Conservation (phyloP, 768 basidiomycete species). For the Pleurotus platypus region DNA sequence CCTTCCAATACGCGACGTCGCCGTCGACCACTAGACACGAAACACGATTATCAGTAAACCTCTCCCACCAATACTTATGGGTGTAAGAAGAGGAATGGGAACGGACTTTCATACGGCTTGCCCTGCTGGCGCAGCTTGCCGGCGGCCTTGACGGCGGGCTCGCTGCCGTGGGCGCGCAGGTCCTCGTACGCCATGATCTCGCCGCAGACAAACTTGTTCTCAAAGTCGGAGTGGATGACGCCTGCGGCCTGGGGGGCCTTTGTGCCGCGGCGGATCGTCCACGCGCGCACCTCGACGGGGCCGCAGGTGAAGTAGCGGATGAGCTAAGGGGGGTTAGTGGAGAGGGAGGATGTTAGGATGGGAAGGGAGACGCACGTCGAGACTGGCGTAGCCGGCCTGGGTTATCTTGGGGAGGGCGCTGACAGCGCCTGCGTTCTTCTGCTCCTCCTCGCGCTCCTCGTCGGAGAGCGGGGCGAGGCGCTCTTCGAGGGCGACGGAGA, state of each 20-base stretch:
- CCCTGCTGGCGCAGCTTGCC: slow-evolving; percentile 96
- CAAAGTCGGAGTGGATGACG: slow-evolving; percentile 98
- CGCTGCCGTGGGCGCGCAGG: slow-evolving; percentile 87
- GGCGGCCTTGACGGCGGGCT: slow-evolving; percentile 88
- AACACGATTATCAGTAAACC: background rate
- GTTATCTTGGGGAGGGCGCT: slow-evolving; percentile 91
- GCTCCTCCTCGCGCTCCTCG: slow-evolving; percentile 76
- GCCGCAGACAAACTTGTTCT: slow-evolving; percentile 96
- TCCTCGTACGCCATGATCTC: slow-evolving; percentile 95
- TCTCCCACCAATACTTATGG: background rate
- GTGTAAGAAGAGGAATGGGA: no score
- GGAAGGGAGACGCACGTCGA: slow-evolving; percentile 57
- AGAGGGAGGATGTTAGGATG: background rate
- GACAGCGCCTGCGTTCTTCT: slow-evolving; percentile 68
- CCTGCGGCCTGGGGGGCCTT: slow-evolving; percentile 98
- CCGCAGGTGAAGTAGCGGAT: slow-evolving; percentile 98
- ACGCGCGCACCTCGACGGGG: slow-evolving; percentile 94
- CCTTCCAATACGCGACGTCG: slow-evolving; percentile 91
- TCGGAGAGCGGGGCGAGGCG: slow-evolving; percentile 61
- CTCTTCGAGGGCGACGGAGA: slow-evolving; percentile 95
- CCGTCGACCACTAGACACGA: slow-evolving; percentile 79
- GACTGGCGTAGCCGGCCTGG: slow-evolving; percentile 84
- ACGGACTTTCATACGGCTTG: slow-evolving; percentile 96
- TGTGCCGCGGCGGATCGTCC: slow-evolving; percentile 92
- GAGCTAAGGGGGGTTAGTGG: slow-evolving; percentile 46